Evolutionary conservation across 2,329 filamentous ascomycete genomes (phyloP), one percentile per base, ranked within the genome.

Genomic region (Xylaria sp.): DNA sequence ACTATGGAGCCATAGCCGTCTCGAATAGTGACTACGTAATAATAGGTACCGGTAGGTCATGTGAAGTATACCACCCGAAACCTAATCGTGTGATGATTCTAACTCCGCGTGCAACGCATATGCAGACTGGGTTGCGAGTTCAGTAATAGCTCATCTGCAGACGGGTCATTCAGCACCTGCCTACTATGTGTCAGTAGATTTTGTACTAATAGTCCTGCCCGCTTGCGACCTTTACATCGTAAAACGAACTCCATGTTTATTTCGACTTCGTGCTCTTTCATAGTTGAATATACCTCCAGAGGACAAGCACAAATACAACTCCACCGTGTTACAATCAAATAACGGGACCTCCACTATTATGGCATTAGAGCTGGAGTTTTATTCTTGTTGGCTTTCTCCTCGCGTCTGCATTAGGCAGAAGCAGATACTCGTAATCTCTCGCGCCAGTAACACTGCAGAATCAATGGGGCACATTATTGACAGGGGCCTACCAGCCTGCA

Each of bases 121-220:
- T 70, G 57, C 65, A 63, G 47, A 25, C 42, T 60, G 16, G 37
- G 64, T 61, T 59, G 51, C 60, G 67, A 42, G 58, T 67, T 44
- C 47, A 48, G 44, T 62, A 23, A 37, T 62, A 23, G 50, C 58
- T 61, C 51, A 27, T 58, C 42, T 65, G 58, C 58, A 62, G 40
- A 32, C 27, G 18, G 50, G 40, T 18, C 37, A 55, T 50, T 27
- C 55, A 60, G 54, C 32, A 18, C 51, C 18, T 40, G 25, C 13
- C 37, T 27, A 27, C n/a, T 37, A 13, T 5, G 27, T 25, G 29
- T 8, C 6, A 48, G 16, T 9, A 5, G 2, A 54, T n/a, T 40
- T 54, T 10, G 5, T 23, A 44, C 18, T 3, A 13, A 47, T 4
- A 25, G 16, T n/a, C 32, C 44, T 44, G 21, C 21, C 53, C 27